Evolutionary conservation across 1,284 basidiomycete species (phyloP).

Genomic region (Rhodotorula mucilaginosa): DNA sequence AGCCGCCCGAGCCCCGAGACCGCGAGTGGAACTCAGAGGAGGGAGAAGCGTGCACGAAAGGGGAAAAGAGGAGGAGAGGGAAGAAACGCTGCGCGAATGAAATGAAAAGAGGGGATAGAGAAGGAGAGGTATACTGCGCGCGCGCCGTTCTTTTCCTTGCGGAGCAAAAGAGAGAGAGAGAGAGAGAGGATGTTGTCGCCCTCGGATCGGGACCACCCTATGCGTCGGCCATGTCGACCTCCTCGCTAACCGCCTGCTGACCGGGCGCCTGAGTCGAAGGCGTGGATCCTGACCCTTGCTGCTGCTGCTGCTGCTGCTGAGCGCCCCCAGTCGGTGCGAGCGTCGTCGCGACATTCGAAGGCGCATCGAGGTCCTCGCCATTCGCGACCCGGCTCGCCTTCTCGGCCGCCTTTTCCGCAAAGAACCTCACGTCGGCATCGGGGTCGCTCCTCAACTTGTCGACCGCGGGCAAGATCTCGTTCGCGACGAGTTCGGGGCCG

Average conservation of each 20-base stretch:
- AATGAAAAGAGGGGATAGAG: background rate
- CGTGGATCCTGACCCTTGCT: background rate
- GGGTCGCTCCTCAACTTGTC: slow-evolving; percentile 84
- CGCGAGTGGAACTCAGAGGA: no score
- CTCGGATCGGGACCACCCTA: background rate
- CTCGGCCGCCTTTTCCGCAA: slow-evolving; percentile 51
- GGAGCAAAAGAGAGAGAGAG: background rate
- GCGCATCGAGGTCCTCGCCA: slow-evolving; percentile 18
- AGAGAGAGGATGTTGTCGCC: background rate
- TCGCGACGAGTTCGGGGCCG: slow-evolving; percentile 69
- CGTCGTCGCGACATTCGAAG: background rate
- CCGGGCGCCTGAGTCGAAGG: background rate
- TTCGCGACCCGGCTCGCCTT: slow-evolving; percentile 32
- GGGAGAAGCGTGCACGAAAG: no score
- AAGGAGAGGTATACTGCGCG: background rate
- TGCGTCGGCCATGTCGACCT: slow-evolving; percentile 39
- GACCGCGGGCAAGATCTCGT: slow-evolving; percentile 75
- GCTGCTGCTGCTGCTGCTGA: background rate
- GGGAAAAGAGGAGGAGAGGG: background rate
- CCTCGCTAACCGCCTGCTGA: slow-evolving; percentile 21
- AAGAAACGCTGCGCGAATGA: background rate
- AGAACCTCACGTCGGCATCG: slow-evolving; percentile 90
- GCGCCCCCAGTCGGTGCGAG: background rate
- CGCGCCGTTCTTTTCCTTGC: background rate
- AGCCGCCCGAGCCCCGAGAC: no score